Evolutionary conservation across 768 basidiomycete species (phyloP).

Genomic region (Dioszegia hungarica): DNA sequence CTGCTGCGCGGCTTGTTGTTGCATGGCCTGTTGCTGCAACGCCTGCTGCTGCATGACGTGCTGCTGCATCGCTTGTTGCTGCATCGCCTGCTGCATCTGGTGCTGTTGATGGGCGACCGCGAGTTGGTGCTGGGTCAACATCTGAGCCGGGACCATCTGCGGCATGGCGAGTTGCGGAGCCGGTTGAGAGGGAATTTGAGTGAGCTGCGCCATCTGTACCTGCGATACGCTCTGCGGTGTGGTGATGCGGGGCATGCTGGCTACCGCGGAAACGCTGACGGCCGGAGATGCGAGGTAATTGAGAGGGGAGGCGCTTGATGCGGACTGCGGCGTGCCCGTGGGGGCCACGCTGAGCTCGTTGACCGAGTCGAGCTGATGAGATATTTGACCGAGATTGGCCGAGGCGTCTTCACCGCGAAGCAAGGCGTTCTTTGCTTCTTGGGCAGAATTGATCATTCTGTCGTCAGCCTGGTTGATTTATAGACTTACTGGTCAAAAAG

Average conservation of each 20-base stretch:
- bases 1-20: background rate
- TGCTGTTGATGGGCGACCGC: too few relatives aligned
- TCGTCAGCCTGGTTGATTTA: background rate
- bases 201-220: background rate
- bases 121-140: background rate
- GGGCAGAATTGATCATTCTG: slow-evolving; percentile 40
- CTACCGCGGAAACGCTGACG: too few relatives aligned
- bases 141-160: background rate
- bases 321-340: slow-evolving; percentile 22
- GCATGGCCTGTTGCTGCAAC: background rate
- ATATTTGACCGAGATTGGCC: slow-evolving; percentile 41
- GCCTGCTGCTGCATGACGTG: background rate
- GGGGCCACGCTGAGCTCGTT: slow-evolving; percentile 36
- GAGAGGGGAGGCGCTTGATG: slow-evolving; percentile 26
- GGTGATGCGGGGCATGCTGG: too few relatives aligned
- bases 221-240: background rate
- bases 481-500: slow-evolving; percentile 42
- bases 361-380: slow-evolving; percentile 41
- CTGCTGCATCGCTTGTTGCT: background rate
- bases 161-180: background rate
- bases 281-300: too few relatives aligned
- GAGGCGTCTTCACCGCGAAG: slow-evolving; percentile 39
- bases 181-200: background rate
- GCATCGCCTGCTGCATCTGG: background rate
- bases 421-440: slow-evolving; percentile 39